phyloP scores from a whole-genome alignment of 1,284 basidiomycete genomes.

The Tylopilus orsonianus region DNA sequence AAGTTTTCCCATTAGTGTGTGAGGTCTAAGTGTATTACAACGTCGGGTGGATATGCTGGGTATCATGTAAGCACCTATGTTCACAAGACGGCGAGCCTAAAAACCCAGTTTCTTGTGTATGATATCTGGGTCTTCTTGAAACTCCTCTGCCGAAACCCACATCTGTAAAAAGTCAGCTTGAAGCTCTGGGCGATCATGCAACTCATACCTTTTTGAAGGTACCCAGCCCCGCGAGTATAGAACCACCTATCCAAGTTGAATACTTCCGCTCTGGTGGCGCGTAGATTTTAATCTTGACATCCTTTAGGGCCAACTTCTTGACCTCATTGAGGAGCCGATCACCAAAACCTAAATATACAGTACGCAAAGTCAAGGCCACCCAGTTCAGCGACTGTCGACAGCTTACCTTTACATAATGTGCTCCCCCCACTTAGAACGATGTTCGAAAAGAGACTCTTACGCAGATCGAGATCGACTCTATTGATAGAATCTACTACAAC shows the following conservation, averaged over 20 bases:
- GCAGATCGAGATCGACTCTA: slow-evolving; percentile 85
- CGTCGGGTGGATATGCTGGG: slow-evolving; percentile 30
- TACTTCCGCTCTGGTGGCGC: slow-evolving; percentile 99
- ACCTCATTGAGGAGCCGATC: slow-evolving; percentile 95
- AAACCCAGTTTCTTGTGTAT: slow-evolving; percentile 92
- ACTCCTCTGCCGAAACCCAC: slow-evolving; percentile 99
- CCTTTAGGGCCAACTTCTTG: slow-evolving; percentile 95
- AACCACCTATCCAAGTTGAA: slow-evolving; percentile 99
- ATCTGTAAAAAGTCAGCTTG: slow-evolving; percentile 53
- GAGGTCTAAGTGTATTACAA: slow-evolving; percentile 36
- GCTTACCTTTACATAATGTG: slow-evolving; percentile 85
- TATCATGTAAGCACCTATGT: slow-evolving; percentile 27
- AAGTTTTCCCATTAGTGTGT: slow-evolving; percentile 35
- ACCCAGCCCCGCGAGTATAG: slow-evolving; percentile 90
- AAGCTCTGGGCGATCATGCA: slow-evolving; percentile 1
- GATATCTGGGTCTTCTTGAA: slow-evolving; percentile 98
- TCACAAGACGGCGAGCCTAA: slow-evolving; percentile 32
- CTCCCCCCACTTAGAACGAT: slow-evolving; percentile 97
- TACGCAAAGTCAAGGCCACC: slow-evolving; percentile 9
- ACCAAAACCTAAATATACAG: slow-evolving; percentile 74
- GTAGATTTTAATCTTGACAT: slow-evolving; percentile 99
- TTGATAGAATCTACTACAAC: slow-evolving; percentile 89
- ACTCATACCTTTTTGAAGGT: slow-evolving; percentile 93
- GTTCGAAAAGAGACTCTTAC: slow-evolving; percentile 95
- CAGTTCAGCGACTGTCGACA: slow-evolving; percentile 5